Evolutionary conservation across 495 filamentous ascomycete species (phyloP).

Genomic region (Podospora comata): DNA sequence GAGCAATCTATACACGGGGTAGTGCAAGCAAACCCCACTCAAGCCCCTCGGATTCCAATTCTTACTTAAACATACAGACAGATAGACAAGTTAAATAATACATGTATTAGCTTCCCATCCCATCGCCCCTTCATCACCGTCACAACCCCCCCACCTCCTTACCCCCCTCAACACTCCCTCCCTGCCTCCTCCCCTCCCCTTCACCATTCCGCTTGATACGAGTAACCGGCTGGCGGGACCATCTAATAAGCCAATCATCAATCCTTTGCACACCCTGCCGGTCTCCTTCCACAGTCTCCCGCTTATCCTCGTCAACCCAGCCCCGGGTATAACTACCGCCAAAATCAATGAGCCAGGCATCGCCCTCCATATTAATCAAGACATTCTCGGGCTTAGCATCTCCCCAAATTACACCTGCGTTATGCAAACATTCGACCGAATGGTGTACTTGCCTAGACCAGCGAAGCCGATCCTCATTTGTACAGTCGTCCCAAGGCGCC

Average conservation of each 20-base stretch:
- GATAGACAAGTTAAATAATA: conserved; percentile 2
- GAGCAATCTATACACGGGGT: too few relatives aligned
- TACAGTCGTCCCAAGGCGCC: conserved; percentile 1
- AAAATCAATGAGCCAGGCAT: conserved; percentile 4
- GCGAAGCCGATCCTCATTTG: conserved; percentile 5
- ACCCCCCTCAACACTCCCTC: not conserved
- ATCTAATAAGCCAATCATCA: not conserved
- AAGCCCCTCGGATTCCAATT: too few relatives aligned
- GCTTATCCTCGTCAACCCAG: conserved; percentile 3
- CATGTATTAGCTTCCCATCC: conserved; percentile 5
- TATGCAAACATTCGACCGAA: conserved; percentile 1
- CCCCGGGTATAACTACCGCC: conserved; percentile 2
- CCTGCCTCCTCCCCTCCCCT: conserved; percentile 3
- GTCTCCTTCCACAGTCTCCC: conserved; percentile 2
- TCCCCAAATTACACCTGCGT: not conserved
- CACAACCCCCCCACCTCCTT: not conserved
- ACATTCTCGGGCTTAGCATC: conserved; percentile 1
- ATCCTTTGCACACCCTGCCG: not conserved
- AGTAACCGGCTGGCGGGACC: conserved; percentile 2
- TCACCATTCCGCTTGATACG: not conserved
- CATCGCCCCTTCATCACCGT: conserved; percentile 3
- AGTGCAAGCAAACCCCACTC: too few relatives aligned
- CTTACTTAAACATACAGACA: not conserved
- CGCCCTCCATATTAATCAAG: conserved; percentile 1
- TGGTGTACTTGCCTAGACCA: conserved; percentile 1